A percentile compares a stretch with the other conserved stretches of the same genome.
Evolutionary conservation across 2,329 filamentous ascomycete genomes (phyloP).

Genomic region (Diaporthe capsici): DNA sequence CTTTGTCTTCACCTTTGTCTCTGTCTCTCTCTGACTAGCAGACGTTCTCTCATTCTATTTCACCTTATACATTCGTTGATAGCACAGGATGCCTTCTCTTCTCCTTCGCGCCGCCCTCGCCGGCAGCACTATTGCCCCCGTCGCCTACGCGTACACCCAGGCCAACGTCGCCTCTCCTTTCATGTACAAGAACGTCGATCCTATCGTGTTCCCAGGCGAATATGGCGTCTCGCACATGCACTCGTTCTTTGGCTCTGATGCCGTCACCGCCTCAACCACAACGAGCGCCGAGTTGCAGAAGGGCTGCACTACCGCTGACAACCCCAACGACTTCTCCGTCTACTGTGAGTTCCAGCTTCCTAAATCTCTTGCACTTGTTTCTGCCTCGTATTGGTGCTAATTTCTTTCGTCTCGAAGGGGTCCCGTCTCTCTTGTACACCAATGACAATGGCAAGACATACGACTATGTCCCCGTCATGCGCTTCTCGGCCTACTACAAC

Average conservation of each 20-base stretch:
- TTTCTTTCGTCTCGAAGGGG: constrained; percentile 16
- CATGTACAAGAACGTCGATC: constrained; percentile 53
- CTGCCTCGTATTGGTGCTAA: neutral
- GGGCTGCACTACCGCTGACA: constrained; percentile 48
- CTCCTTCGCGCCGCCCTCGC: constrained; percentile 28
- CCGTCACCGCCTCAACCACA: constrained; percentile 49
- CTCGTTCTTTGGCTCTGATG: constrained; percentile 55
- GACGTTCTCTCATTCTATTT: constrained; percentile 28
- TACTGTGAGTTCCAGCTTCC: constrained; percentile 43
- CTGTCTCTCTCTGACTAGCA: neutral
- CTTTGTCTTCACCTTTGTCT: neutral
- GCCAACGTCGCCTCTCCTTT: constrained; percentile 46
- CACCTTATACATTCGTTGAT: constrained; percentile 6
- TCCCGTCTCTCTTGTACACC: constrained; percentile 43
- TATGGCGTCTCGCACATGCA: constrained; percentile 52
- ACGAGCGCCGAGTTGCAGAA: constrained; percentile 50
- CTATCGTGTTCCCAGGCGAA: constrained; percentile 51
- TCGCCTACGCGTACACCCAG: constrained; percentile 47
- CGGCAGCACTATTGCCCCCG: constrained; percentile 14
- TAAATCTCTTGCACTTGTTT: too few relatives aligned
- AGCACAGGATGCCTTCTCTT: constrained; percentile 35
- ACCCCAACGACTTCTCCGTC: constrained; percentile 50
- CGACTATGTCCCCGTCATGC: constrained; percentile 41
- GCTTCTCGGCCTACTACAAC: constrained; percentile 46
- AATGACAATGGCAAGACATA: constrained; percentile 39